Evolutionary conservation across 2,329 filamentous ascomycete species (phyloP).

Genomic region (Nannizziopsis arthrosporioides): DNA sequence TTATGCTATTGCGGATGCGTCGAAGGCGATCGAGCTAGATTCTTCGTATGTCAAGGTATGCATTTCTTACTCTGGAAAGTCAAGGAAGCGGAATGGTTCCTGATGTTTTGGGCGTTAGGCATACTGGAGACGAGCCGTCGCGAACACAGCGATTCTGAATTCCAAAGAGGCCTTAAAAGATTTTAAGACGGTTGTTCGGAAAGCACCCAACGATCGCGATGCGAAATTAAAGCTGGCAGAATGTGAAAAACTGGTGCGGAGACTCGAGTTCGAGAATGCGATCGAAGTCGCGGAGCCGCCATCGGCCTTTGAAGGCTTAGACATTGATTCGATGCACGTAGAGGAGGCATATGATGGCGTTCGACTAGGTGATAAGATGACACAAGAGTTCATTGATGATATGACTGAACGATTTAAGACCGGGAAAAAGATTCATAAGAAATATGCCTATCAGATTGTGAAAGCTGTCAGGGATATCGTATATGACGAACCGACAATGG

Average conservation of each 20-base stretch:
- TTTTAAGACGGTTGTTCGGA: conserved; percentile 80
- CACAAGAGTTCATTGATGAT: conserved; percentile 90
- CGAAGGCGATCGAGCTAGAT: conserved; percentile 82
- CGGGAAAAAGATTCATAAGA: conserved; percentile 87
- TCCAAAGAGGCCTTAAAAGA: conserved; percentile 82
- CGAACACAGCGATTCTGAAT: conserved; percentile 79
- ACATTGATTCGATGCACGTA: conserved; percentile 72
- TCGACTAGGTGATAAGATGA: conserved; percentile 68
- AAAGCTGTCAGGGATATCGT: conserved; percentile 80
- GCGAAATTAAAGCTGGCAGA: conserved; percentile 83
- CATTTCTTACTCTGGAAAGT: background rate
- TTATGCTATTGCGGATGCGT: conserved; percentile 81
- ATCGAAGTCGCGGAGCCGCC: conserved; percentile 90
- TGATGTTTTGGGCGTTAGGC: conserved; percentile 44
- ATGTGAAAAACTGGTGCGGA: conserved; percentile 88
- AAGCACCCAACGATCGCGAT: conserved; percentile 79
- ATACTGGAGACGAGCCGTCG: conserved; percentile 85
- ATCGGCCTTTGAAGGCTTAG: conserved; percentile 80
- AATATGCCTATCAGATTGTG: conserved; percentile 96
- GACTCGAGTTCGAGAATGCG: conserved; percentile 83
- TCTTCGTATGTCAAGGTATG: conserved; percentile 74
- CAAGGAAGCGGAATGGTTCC: background rate
- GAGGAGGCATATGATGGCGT: conserved; percentile 79
- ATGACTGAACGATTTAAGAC: conserved; percentile 94
- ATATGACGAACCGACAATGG: conserved; percentile 91